A percentile compares a stretch with the other conserved stretches of the same genome.
Conservation (phyloP, 441 rosid genomes). For the Bocquillonia castaneifolia region DNA sequence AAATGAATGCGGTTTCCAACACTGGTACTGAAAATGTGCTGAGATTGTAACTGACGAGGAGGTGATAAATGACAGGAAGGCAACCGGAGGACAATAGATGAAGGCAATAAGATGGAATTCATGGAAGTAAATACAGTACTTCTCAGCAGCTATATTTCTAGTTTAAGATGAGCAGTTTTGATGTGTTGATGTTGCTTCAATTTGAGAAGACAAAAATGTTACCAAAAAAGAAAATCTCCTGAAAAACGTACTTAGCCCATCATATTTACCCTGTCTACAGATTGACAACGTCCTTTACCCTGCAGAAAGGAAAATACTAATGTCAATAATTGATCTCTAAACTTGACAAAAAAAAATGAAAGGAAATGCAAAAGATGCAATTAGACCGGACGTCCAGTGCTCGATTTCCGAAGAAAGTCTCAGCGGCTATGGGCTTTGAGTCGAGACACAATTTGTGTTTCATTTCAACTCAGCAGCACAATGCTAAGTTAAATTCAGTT, state of each 20-base stretch:
- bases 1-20: slow-evolving; percentile 15
- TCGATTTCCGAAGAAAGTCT: background rate
- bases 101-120: slow-evolving; percentile 36
- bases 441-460: background rate
- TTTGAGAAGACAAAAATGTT: slow-evolving; percentile 2
- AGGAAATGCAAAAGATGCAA: background rate
- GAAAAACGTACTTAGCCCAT: background rate
- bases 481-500: background rate
- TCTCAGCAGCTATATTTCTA: slow-evolving; percentile 6
- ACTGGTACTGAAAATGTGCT: slow-evolving; percentile 11
- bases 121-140: slow-evolving; percentile 24
- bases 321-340: background rate
- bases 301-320: background rate
- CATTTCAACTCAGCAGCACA: background rate
- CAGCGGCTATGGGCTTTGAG: background rate
- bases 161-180: slow-evolving; percentile 9
- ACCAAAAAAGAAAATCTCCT: background rate
- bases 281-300: background rate
- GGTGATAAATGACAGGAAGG: slow-evolving; percentile 23
- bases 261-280: background rate
- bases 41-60: slow-evolving; percentile 25
- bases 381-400: background rate
- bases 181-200: background rate
- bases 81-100: slow-evolving; percentile 29
- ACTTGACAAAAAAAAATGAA: background rate